phyloP scores from a whole-genome alignment of 139 green algal species.

The Coccomyxa sp. region DNA sequence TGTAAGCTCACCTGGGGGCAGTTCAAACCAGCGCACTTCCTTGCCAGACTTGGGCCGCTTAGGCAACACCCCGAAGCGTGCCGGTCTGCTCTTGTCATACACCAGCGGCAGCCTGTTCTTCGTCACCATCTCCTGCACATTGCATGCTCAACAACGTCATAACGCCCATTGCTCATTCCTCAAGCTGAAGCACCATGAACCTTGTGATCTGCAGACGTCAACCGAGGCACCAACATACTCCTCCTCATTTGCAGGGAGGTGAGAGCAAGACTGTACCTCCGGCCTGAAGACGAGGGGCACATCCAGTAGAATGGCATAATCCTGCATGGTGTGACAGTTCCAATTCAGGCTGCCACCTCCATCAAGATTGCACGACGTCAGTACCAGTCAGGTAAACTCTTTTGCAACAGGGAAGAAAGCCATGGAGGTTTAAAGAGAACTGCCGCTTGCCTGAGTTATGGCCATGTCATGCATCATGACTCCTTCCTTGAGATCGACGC shows the following conservation, averaged over 20 bases:
- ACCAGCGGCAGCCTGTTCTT: conserved; percentile 49
- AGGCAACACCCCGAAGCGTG: conserved; percentile 54
- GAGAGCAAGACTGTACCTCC: conserved; percentile 20
- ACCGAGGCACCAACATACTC: neutral
- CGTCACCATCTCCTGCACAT: conserved; percentile 59
- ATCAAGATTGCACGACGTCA: too few species aligned
- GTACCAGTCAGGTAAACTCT: too few species aligned
- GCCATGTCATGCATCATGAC: conserved; percentile 84
- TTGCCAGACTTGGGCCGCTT: conserved; percentile 16
- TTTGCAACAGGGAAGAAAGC: too few species aligned
- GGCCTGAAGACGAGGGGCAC: conserved; percentile 59
- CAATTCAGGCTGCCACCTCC: too few species aligned
- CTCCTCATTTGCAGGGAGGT: neutral
- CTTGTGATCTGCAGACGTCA: neutral
- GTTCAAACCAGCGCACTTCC: conserved; percentile 54
- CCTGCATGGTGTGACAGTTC: neutral
- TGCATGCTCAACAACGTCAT: neutral
- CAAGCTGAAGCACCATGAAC: neutral
- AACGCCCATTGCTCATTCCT: neutral
- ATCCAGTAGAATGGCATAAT: conserved; percentile 69
- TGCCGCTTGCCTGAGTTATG: conserved; percentile 36
- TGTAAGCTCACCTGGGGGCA: conserved; percentile 8
- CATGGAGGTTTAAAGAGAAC: too few species aligned
- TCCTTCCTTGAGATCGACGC: conserved; percentile 9
- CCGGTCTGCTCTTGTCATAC: conserved; percentile 25